Base-by-base conservation (phyloP, 2,329 filamentous ascomycete genomes). In the Aspergillus arachidicola region DNA sequence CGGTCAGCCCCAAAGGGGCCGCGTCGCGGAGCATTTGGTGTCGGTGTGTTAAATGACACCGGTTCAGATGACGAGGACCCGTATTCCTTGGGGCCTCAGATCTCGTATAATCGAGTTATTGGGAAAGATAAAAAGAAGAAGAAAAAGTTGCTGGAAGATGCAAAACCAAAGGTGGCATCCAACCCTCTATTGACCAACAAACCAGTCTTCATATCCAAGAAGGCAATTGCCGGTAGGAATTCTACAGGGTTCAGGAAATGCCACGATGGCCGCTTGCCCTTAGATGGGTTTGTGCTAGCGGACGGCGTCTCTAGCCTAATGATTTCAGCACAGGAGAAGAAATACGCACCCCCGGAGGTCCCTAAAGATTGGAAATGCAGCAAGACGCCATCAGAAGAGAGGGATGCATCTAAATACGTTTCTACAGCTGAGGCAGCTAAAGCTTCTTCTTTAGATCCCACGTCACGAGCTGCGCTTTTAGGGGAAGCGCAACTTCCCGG, bases 61-160 rank as follows among this genome's bases (percentile, higher is more conserved):
- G 94, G 93, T 12, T 97, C 94, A 5, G 95, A 98, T 69, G 94
- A 97, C 53, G 95, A 98, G 71, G 94, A 97, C 72, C 91, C 93
- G 0, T 98, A 97, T 74, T 91, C 94, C 62, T 89, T 98, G 59
- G 94, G 94, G 0, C 95, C 95, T 0, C 90, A 89, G 68, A 96
- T 97, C 75, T 92, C 90, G 14, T 97, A 96, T 77, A 96, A 92
- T 70, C 87, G 89, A 46, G 85, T 90, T 6, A 87, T 97, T 64
- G 93, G 92, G 21, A 91, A 89, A 0, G 90, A 94, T 66, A 96
- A 92, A 77, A 91, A 90, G 75, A 94, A 92, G 75, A 91, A 86
- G 71, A 89, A 90, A 72, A 87, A 86, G 62, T 53, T 73, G 21
- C 51, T 63, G 1, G 75, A 74, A 19, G 72, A 74, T 56, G 72